Evolutionary conservation across 257 asterid species (phyloP).

Genomic region (Plantago elongata): DNA sequence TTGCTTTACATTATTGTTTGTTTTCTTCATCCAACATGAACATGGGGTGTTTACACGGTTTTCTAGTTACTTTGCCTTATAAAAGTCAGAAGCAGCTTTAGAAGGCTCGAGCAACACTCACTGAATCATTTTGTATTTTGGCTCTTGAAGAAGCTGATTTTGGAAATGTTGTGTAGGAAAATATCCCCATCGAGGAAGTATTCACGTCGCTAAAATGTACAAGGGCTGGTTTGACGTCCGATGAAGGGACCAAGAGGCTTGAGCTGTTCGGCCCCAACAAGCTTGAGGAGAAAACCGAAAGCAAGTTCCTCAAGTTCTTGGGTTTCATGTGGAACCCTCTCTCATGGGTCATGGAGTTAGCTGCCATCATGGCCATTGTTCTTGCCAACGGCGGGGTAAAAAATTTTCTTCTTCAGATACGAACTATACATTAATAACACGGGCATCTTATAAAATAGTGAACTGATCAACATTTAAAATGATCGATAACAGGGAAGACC

Average conservation of each 20-base stretch:
- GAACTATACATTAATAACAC: neutral
- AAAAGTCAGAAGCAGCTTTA: too few species aligned
- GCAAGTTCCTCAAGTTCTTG: conserved; percentile 43
- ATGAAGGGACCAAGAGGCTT: conserved; percentile 38
- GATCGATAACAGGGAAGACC: conserved; percentile 48
- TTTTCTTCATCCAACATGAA: too few species aligned
- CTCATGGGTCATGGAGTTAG: conserved; percentile 51
- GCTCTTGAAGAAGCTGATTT: neutral
- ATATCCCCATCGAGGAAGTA: conserved; percentile 41
- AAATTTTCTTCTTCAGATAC: neutral
- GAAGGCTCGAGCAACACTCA: too few species aligned
- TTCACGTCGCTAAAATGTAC: conserved; percentile 39
- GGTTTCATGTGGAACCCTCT: conserved; percentile 59
- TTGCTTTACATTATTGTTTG: neutral
- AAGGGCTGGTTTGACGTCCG: conserved; percentile 36
- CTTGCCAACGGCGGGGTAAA: conserved; percentile 75
- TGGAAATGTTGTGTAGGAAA: conserved; percentile 26
- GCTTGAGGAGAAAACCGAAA: conserved; percentile 49
- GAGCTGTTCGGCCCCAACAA: conserved; percentile 37
- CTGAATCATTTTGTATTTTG: neutral
- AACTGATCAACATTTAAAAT: neutral
- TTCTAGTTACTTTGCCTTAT: too few species aligned
- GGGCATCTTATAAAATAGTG: neutral
- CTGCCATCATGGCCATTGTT: conserved; percentile 52
- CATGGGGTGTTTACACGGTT: too few species aligned